These are phyloP conservation scores for Salix koriyanagi DNA, from an alignment of 345 rosid species.

Conservation along the genomic window DNA sequence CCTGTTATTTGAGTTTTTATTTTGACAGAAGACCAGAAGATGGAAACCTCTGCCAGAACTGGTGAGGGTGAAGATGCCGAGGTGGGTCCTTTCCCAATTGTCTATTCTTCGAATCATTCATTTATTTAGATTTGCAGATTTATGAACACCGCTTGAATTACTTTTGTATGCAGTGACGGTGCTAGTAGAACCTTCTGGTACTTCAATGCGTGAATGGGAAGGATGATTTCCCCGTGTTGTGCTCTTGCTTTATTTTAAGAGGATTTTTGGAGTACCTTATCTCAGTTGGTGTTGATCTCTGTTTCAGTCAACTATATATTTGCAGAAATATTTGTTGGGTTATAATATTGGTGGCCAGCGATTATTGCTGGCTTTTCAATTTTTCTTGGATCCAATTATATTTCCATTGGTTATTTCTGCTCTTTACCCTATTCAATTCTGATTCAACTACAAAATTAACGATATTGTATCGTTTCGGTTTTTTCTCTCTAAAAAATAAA, in stretches of 20 bases:
- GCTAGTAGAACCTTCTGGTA: neutral
- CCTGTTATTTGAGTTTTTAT: neutral
- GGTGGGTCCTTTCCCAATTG: conserved; percentile 7
- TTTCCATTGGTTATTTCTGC: neutral
- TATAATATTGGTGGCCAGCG: neutral
- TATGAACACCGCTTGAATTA: neutral
- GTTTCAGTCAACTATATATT: neutral
- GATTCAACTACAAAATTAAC: too few relatives aligned
- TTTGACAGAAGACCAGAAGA: conserved; percentile 16
- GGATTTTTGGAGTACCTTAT: conserved; percentile 9
- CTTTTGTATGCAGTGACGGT: conserved; percentile 8
- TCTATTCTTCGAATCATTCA: neutral
- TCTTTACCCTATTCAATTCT: too few relatives aligned
- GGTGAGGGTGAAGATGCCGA: conserved; percentile 17
- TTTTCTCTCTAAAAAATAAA: too few relatives aligned
- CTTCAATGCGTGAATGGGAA: conserved; percentile 1
- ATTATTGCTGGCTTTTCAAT: conserved; percentile 2
- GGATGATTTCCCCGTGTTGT: conserved; percentile 11
- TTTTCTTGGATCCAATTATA: neutral
- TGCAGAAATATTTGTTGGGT: conserved; percentile 7
- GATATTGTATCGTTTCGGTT: too few relatives aligned
- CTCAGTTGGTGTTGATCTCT: conserved; percentile 1
- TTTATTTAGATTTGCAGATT: neutral
- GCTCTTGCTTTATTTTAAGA: neutral
- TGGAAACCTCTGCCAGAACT: conserved; percentile 15